Percentiles rank a stretch among this genome's conserved stretches.
phyloP scores from a whole-genome alignment of 2,329 filamentous ascomycete genomes.

The Akanthomyces uredinophilus region DNA sequence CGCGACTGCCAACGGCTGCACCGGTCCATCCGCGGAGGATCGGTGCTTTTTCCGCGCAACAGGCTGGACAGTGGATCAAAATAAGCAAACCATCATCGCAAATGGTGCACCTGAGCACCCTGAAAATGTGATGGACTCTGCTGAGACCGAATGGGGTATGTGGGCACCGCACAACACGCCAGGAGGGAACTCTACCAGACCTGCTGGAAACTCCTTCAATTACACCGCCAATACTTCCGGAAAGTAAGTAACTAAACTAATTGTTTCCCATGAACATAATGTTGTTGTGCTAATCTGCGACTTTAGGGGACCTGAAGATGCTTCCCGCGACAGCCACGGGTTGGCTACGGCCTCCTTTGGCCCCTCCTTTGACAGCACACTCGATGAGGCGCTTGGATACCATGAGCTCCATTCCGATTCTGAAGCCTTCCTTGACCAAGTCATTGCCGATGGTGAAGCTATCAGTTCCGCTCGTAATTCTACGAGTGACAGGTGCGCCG shows the following conservation, averaged over 20 bases:
- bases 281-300: not conserved
- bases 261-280: not conserved
- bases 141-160: slow-evolving; percentile 24
- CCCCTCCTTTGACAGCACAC: slow-evolving; percentile 24
- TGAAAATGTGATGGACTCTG: slow-evolving; percentile 20
- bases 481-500: not conserved
- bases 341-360: slow-evolving; percentile 25
- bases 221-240: slow-evolving; percentile 15
- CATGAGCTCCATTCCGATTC: slow-evolving; percentile 16
- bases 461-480: not conserved
- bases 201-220: slow-evolving; percentile 18
- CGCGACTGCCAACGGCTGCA: slow-evolving; percentile 23
- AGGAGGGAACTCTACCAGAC: slow-evolving; percentile 6
- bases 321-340: slow-evolving; percentile 7
- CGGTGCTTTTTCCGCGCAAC: slow-evolving; percentile 27
- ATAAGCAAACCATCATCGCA: slow-evolving; percentile 18
- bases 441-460: slow-evolving; percentile 6
- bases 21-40: slow-evolving; percentile 22
- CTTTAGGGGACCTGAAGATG: not conserved
- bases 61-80: slow-evolving; percentile 16
- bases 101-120: slow-evolving; percentile 20
- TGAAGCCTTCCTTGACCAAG: slow-evolving; percentile 16
- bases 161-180: slow-evolving; percentile 16
- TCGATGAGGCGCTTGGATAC: slow-evolving; percentile 24
- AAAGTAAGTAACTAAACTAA: not conserved